phyloP scores from a whole-genome alignment of 306 rosid species.

The Echinosophora koreensis region DNA sequence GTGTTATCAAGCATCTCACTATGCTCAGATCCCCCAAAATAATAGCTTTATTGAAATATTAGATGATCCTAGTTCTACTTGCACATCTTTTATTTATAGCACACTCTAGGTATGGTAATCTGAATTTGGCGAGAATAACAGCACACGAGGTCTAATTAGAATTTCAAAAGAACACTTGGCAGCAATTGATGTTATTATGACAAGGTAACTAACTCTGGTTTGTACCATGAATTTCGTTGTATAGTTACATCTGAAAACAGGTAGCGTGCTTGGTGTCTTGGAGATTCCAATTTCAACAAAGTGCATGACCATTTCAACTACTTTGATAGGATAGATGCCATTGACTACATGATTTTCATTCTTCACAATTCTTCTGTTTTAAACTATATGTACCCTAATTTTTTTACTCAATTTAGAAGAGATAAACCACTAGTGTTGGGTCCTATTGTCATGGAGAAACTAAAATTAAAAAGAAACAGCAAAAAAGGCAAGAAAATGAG shows the following conservation, averaged over 20 bases:
- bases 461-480: slow-evolving; percentile 23
- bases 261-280: neutral
- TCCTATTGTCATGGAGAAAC: slow-evolving; percentile 48
- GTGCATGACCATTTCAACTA: slow-evolving; percentile 27
- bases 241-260: neutral
- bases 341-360: slow-evolving; percentile 43
- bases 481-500: slow-evolving; percentile 40
- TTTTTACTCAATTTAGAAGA: slow-evolving; percentile 52
- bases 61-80: neutral
- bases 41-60: neutral
- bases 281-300: neutral
- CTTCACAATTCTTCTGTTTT: slow-evolving; percentile 51
- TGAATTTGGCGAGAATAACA: slow-evolving; percentile 2
- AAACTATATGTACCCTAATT: slow-evolving; percentile 58
- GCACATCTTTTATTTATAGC: neutral
- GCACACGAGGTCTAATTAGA: neutral
- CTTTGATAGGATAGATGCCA: slow-evolving; percentile 38
- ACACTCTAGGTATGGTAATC: neutral
- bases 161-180: neutral
- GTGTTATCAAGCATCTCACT: slow-evolving; percentile 11
- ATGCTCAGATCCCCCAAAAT: slow-evolving; percentile 21
- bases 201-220: slow-evolving; percentile 5
- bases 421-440: slow-evolving; percentile 53
- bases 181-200: neutral
- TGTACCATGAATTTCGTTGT: slow-evolving; percentile 1